Evolutionary conservation across 1,284 basidiomycete genomes (phyloP).

Genomic region (Tylopilus sp.): DNA sequence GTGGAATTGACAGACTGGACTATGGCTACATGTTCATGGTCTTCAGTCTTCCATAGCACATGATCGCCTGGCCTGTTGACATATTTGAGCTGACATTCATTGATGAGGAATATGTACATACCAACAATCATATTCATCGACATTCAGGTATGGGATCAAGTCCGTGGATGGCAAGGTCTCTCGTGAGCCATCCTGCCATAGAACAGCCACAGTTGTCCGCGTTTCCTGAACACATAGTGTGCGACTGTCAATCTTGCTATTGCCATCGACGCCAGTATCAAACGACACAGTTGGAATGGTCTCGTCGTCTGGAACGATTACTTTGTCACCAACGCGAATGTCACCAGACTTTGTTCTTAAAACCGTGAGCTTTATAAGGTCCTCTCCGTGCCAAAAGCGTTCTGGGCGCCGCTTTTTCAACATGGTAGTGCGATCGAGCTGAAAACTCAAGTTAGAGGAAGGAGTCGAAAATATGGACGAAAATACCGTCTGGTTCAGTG

Average conservation of each 20-base stretch:
- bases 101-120: constrained; percentile 37
- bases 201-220: constrained; percentile 64
- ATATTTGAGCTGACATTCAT: constrained; percentile 5
- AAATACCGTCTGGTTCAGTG: constrained; percentile 80
- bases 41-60: constrained; percentile 82
- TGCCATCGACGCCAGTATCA: constrained; percentile 47
- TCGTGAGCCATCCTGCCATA: constrained; percentile 85
- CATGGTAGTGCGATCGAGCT: constrained; percentile 62
- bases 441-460: constrained; percentile 10
- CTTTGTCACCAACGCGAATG: constrained; percentile 68
- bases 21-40: constrained; percentile 64
- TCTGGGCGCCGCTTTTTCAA: constrained; percentile 63
- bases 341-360: constrained; percentile 64
- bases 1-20: constrained; percentile 77
- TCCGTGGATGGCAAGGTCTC: constrained; percentile 61
- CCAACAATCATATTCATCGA: constrained; percentile 87
- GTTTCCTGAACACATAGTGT: constrained; percentile 71
- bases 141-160: constrained; percentile 79
- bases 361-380: constrained; percentile 66
- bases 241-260: constrained; percentile 49
- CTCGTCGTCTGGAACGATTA: constrained; percentile 49
- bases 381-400: constrained; percentile 71
- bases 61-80: constrained; percentile 82
- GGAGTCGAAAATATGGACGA: neutral
- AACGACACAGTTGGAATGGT: constrained; percentile 56